phyloP scores from a whole-genome alignment of 2,329 filamentous ascomycete genomes.

The Tolypocladium tundrense region DNA sequence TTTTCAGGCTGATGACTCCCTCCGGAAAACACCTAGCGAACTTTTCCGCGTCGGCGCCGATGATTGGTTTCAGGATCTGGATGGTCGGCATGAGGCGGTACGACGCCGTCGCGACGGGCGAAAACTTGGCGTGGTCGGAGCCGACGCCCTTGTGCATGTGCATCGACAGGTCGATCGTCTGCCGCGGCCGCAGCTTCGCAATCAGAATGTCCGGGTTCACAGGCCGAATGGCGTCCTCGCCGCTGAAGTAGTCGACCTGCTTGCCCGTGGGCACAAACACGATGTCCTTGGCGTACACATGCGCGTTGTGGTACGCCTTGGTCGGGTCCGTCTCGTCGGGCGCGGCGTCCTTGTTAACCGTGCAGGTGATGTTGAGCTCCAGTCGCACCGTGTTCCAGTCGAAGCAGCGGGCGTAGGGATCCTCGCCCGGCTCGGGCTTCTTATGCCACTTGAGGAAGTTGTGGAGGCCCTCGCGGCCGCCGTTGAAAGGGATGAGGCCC shows the following conservation, averaged over 20 bases:
- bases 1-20: slow-evolving; percentile 76
- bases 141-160: slow-evolving; percentile 94
- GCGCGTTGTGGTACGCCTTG: slow-evolving; percentile 77
- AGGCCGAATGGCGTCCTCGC: slow-evolving; percentile 58
- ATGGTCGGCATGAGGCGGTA: slow-evolving; percentile 89
- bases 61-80: slow-evolving; percentile 69
- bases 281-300: slow-evolving; percentile 71
- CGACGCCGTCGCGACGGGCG: slow-evolving; percentile 85
- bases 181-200: slow-evolving; percentile 85
- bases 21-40: slow-evolving; percentile 82
- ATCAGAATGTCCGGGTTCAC: slow-evolving; percentile 89
- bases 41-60: slow-evolving; percentile 78
- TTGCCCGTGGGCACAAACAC: slow-evolving; percentile 66
- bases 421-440: slow-evolving; percentile 55
- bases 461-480: slow-evolving; percentile 61
- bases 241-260: slow-evolving; percentile 59
- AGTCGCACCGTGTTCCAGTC: slow-evolving; percentile 87
- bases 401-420: slow-evolving; percentile 46
- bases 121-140: slow-evolving; percentile 93
- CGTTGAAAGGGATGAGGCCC: slow-evolving; percentile 82
- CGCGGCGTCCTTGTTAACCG: slow-evolving; percentile 62
- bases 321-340: slow-evolving; percentile 68
- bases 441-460: slow-evolving; percentile 75
- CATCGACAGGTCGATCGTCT: slow-evolving; percentile 76
- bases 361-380: slow-evolving; percentile 68